Evolutionary conservation across 371 early-diverging fungal genomes (phyloP).

Genomic region (Apophysomyces trapeziformis): DNA sequence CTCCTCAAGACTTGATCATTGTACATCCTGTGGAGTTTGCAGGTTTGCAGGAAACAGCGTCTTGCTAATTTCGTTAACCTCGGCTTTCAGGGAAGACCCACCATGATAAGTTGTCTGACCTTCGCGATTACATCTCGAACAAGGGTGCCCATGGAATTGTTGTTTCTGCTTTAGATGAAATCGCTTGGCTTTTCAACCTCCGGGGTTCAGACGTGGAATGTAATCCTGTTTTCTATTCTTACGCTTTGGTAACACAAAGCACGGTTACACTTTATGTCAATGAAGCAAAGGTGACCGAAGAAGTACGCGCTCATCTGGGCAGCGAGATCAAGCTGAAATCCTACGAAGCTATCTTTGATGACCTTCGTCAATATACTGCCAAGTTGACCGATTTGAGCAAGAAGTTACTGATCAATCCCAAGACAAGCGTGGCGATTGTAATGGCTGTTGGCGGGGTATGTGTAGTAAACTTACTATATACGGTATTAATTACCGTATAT

Average conservation of each 20-base stretch:
- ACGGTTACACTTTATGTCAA: slow-evolving; percentile 83
- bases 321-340: slow-evolving; percentile 65
- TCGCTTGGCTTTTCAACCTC: slow-evolving; percentile 97
- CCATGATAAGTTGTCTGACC: slow-evolving; percentile 62
- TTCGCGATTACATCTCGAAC: slow-evolving; percentile 61
- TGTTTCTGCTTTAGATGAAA: slow-evolving; percentile 90
- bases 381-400: slow-evolving; percentile 33
- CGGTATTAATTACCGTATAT: slow-evolving; percentile 52
- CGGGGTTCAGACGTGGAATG: slow-evolving; percentile 97
- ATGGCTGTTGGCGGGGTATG: slow-evolving; percentile 59
- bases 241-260: slow-evolving; percentile 77
- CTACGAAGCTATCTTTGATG: slow-evolving; percentile 82
- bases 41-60: slow-evolving; percentile 41
- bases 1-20: slow-evolving; percentile 66
- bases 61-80: neutral
- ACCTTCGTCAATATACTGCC: slow-evolving; percentile 52
- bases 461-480: slow-evolving; percentile 1
- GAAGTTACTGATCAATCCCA: slow-evolving; percentile 59
- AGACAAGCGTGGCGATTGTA: slow-evolving; percentile 74
- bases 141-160: slow-evolving; percentile 74
- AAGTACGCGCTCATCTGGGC: slow-evolving; percentile 69
- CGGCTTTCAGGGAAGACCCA: slow-evolving; percentile 36
- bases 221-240: slow-evolving; percentile 98
- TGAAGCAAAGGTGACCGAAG: slow-evolving; percentile 66
- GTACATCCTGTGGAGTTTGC: slow-evolving; percentile 75